Percentiles rank a stretch among this genome's conserved stretches.
These are phyloP conservation scores for Xylaria sp. DNA, from an alignment of 2,329 filamentous ascomycete genomes.

Conservation along the genomic window DNA sequence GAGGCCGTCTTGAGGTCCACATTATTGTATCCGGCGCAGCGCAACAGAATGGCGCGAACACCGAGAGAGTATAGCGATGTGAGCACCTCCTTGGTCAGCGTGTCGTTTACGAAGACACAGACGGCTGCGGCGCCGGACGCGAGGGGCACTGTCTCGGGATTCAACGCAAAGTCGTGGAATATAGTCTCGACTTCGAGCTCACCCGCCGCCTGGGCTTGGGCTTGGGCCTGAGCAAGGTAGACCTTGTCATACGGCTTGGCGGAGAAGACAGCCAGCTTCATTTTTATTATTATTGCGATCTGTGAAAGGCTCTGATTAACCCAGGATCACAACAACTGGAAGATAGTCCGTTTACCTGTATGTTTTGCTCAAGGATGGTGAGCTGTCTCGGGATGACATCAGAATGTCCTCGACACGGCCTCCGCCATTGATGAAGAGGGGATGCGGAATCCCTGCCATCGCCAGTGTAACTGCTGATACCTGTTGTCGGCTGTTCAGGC, in stretches of 20 bases:
- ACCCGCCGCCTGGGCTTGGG: constrained; percentile 46
- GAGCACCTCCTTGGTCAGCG: constrained; percentile 57
- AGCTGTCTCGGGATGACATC: background rate
- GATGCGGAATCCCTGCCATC: background rate
- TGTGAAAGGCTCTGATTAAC: background rate
- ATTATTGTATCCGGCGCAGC: constrained; percentile 73
- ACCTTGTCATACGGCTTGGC: constrained; percentile 67
- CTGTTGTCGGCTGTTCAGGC: background rate
- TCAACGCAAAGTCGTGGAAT: constrained; percentile 65
- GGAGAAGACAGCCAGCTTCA: constrained; percentile 67
- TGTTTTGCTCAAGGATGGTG: background rate
- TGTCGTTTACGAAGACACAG: constrained; percentile 73
- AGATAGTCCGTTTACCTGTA: background rate
- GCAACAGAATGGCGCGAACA: constrained; percentile 64
- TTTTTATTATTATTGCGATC: constrained; percentile 6
- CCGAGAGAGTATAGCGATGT: constrained; percentile 54
- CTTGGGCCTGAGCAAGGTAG: constrained; percentile 55
- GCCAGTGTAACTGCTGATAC: background rate
- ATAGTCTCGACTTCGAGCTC: constrained; percentile 50
- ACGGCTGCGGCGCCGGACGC: constrained; percentile 60
- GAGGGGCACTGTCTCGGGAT: constrained; percentile 60
- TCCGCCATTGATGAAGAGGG: too few relatives aligned
- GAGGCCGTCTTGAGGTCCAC: constrained; percentile 64
- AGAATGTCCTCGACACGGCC: background rate
- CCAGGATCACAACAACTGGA: background rate